Base-by-base conservation (phyloP, 2,329 filamentous ascomycete genomes). In the Aspergillus brasiliensis region DNA sequence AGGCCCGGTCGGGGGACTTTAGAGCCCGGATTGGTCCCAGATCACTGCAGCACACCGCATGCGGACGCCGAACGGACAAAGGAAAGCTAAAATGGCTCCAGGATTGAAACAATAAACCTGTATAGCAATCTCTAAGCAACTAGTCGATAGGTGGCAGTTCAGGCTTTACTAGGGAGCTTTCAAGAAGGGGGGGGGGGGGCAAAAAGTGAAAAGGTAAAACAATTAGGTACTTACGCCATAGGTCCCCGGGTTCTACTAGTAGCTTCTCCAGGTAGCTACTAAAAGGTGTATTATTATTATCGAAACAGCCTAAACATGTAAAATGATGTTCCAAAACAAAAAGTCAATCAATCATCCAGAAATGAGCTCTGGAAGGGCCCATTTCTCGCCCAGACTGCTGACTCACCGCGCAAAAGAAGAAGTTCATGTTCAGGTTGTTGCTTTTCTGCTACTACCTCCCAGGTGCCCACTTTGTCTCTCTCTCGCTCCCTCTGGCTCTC, bases 41-140 rank as follows among this genome's bases (percentile, higher is more conserved):
- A 40, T 17, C 58, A 51, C 58, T 61, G 51, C 48, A 31, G 67
- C 51, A 65, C 65, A 64, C 73, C 73, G 73, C 69, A 65, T 73
- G 67, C 66, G 64, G 55, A 51, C 56, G 49, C 38, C 44, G 65
- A 57, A 52, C 56, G 67, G 69, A 74, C 70, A 75, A 76, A 75
- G 72, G 60, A 70, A 72, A 61, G 66, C 64, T 65, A 65, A 71
- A 66, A 67, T 23, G 25, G 25, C 46, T 67, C 49, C 55, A 62
- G 53, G 34, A 54, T 58, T 48, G 46, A 54, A 51, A 55, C 55
- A 56, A 60, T 60, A 60, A 34, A 56, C 59, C 54, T 55, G 46
- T 48, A 27, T 31, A 27, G 46, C 46, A 31, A 28, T 27, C 46
- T 28, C 46, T 44, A 11, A 10, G 31, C 31, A 34, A 34, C 31